Base-by-base conservation (phyloP, 2,329 filamentous ascomycete genomes). In the Colletotrichum lupini region DNA sequence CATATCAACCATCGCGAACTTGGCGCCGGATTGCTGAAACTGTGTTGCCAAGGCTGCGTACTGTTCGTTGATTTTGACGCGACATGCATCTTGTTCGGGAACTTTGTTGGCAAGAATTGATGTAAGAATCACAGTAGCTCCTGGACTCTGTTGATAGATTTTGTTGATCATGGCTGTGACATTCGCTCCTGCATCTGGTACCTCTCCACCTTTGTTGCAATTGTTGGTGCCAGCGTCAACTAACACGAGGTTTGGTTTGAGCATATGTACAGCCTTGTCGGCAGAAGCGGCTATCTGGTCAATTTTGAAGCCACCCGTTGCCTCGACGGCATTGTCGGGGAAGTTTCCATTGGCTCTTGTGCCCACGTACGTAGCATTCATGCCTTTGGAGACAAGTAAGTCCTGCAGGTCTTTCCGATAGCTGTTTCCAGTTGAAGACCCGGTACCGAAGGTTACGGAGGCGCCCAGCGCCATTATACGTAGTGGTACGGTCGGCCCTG, bases 371-470 rank as follows among this genome's bases (percentile, higher is more conserved):
- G 71, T 53, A 16, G 65, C 67, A 12, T 56, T 70, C 35, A 73
- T 57, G 12, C 71, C 71, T 26, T 73, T 35, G 1, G 67, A 24
- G 1, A 70, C 60, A 8, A 73, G 60, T 3, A 66, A 32, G n/a
- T 76, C 74, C 42, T 79, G 78, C 2, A 85, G 78, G 42, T 74
- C 69, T 49, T 76, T 75, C 37, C 83, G 82, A 78, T 84, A 85
- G 49, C 83, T 83, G 75, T 84, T 83, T 62, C 78, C 79, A 57
- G 78, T 78, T 0, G 79, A 76, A 1, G 81, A 83, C 2, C 70
- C 71, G 9, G 61, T 46, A n/a, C 71, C 71, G n/a, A 73, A 73
- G 0, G 71, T 70, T 8, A 73, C 71, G 3, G 71, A 73, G 5
- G 71, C 71, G n/a, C 71, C 71, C 8, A 73, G 55, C 24, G 71